Evolutionary conservation across 139 green algal species (phyloP).

Genomic region (Chlorella sp.): DNA sequence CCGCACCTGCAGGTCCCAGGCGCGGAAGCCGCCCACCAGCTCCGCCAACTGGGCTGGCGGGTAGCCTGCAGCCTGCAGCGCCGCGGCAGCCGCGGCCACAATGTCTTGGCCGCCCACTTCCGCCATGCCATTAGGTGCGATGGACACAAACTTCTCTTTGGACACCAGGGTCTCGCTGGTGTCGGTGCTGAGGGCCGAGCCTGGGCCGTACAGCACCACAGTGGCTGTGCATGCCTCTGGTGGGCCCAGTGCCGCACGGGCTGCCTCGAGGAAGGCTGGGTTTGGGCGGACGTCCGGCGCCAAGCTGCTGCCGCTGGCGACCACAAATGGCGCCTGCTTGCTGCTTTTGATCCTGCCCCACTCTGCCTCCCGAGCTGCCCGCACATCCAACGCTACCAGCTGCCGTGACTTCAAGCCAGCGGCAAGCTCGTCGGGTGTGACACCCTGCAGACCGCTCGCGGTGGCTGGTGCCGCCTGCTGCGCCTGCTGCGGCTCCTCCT

Average conservation of each 20-base stretch:
- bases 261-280: constrained; percentile 23
- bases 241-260: neutral
- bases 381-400: constrained; percentile 30
- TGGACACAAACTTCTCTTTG: constrained; percentile 37
- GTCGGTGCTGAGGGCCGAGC: neutral
- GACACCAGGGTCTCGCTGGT: neutral
- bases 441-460: constrained; percentile 6
- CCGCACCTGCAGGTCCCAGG: constrained; percentile 18
- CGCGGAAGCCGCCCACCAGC: constrained; percentile 37
- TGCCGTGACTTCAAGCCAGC: neutral
- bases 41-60: neutral
- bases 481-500: neutral
- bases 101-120: neutral
- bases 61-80: constrained; percentile 33
- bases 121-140: constrained; percentile 1
- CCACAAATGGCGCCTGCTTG: neutral
- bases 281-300: neutral
- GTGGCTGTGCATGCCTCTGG: neutral
- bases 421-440: constrained; percentile 21
- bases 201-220: constrained; percentile 16
- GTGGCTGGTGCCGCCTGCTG: neutral
- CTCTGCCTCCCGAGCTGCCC: constrained; percentile 12
- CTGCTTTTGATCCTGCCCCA: constrained; percentile 38
- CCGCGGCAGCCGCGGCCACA: constrained; percentile 2
- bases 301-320: constrained; percentile 9